Evolutionary conservation across 108 stramenopile genomes (phyloP).

Genomic region (Cylindrotheca closterium): DNA sequence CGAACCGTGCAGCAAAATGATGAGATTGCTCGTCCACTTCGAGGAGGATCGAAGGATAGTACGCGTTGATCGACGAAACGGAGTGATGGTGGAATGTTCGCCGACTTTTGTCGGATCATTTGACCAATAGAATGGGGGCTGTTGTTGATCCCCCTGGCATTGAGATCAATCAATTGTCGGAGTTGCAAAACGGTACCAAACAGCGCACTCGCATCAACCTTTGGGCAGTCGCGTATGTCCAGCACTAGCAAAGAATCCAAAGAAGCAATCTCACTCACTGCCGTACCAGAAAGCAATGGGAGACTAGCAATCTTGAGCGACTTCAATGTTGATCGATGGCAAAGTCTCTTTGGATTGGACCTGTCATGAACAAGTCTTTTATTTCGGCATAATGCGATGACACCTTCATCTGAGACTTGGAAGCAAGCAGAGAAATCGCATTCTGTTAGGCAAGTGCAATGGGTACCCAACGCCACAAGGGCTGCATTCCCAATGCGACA

Average conservation of each 20-base stretch:
- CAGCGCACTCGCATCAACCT: conserved; percentile 9
- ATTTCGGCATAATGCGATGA: conserved; percentile 17
- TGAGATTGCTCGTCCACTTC: background rate
- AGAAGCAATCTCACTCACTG: conserved; percentile 8
- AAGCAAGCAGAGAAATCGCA: conserved; percentile 36
- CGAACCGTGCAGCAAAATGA: conserved; percentile 22
- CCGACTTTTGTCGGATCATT: background rate
- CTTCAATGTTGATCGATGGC: conserved; percentile 1
- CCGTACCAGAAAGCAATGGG: conserved; percentile 12
- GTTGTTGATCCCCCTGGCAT: conserved; percentile 22
- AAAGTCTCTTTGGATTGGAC: conserved; percentile 7
- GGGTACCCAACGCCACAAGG: conserved; percentile 18
- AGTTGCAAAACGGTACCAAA: conserved; percentile 7
- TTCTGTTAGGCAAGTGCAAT: conserved; percentile 25
- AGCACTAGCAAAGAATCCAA: conserved; percentile 21
- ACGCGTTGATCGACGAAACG: background rate
- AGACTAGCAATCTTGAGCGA: conserved; percentile 10
- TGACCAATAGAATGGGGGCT: background rate
- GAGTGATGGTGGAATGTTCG: background rate
- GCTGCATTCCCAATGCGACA: conserved; percentile 23
- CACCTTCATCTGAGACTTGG: conserved; percentile 24
- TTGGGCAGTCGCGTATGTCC: conserved; percentile 15
- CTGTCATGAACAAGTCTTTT: background rate
- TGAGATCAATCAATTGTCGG: conserved; percentile 25
- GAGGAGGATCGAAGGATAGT: background rate